These are phyloP conservation scores for Holtermannia corniformis DNA, from an alignment of 768 basidiomycete species.

Conservation along the genomic window DNA sequence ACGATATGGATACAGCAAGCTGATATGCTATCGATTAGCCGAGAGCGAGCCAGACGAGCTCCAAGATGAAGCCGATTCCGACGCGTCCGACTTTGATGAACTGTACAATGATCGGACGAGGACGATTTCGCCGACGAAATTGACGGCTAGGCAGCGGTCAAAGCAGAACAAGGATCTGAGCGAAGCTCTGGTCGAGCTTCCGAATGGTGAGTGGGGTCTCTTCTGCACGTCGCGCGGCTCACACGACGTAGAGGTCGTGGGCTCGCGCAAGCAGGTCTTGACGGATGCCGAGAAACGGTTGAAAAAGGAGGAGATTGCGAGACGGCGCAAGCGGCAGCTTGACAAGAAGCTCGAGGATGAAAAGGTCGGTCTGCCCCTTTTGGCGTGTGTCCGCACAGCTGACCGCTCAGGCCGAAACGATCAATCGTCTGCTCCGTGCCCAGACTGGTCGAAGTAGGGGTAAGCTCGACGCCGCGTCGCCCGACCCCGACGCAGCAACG, in stretches of 20 bases:
- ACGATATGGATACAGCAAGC: not conserved
- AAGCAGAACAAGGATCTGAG: constrained; percentile 31
- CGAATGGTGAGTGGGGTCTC: constrained; percentile 22
- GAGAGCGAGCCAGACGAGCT: constrained; percentile 2
- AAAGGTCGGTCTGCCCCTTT: constrained; percentile 21
- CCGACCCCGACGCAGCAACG: constrained; percentile 8
- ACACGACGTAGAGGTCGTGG: constrained; percentile 11
- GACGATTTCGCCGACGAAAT: constrained; percentile 19
- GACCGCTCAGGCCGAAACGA: constrained; percentile 32
- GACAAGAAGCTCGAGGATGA: constrained; percentile 41
- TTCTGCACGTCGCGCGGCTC: not conserved
- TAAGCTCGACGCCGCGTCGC: constrained; percentile 25
- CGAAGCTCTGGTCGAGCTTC: constrained; percentile 28
- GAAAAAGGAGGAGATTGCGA: constrained; percentile 36
- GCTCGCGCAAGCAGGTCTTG: constrained; percentile 29
- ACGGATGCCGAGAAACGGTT: constrained; percentile 35
- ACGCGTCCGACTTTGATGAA: constrained; percentile 2
- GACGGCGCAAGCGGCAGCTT: constrained; percentile 35
- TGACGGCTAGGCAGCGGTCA: constrained; percentile 38
- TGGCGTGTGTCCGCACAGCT: not conserved
- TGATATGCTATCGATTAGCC: not conserved
- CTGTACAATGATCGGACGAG: not conserved
- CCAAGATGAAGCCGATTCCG: constrained; percentile 6
- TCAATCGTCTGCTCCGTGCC: constrained; percentile 38
- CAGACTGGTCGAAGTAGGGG: constrained; percentile 33